Percentiles rank a stretch among this genome's conserved stretches.
Evolutionary conservation across 1,139 yeast genomes (phyloP).

Genomic region (Blastobotrys serpentis): DNA sequence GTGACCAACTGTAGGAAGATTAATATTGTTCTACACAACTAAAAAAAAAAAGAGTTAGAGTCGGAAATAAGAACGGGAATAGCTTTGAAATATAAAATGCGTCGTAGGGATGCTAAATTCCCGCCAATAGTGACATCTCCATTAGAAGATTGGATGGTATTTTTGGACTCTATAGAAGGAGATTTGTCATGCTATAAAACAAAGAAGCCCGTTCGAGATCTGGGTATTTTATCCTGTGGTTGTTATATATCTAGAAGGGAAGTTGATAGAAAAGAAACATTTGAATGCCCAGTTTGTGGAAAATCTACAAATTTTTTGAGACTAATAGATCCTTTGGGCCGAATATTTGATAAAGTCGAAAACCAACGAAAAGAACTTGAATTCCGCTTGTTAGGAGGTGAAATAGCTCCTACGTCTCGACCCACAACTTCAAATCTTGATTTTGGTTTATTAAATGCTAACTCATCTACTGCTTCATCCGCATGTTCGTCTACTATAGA

Average conservation of each 20-base stretch:
- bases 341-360: slow-evolving; percentile 45
- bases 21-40: background rate
- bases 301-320: background rate
- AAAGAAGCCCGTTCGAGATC: slow-evolving; percentile 39
- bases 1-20: background rate
- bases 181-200: slow-evolving; percentile 26
- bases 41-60: background rate
- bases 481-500: slow-evolving; percentile 3
- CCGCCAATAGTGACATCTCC: slow-evolving; percentile 20
- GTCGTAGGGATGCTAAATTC: slow-evolving; percentile 11
- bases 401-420: background rate
- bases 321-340: slow-evolving; percentile 48
- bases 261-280: background rate
- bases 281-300: slow-evolving; percentile 11
- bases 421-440: background rate
- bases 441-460: background rate
- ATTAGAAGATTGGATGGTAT: slow-evolving; percentile 32
- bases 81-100: background rate
- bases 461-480: background rate
- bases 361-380: slow-evolving; percentile 32
- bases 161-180: slow-evolving; percentile 31
- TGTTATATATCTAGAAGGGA: slow-evolving; percentile 59
- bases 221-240: slow-evolving; percentile 65
- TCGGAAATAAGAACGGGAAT: background rate
- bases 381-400: slow-evolving; percentile 16